A percentile compares a stretch with the other conserved stretches of the same genome.
Conservation (phyloP, 164 flowering plant species). For the Vitis rupestris region DNA sequence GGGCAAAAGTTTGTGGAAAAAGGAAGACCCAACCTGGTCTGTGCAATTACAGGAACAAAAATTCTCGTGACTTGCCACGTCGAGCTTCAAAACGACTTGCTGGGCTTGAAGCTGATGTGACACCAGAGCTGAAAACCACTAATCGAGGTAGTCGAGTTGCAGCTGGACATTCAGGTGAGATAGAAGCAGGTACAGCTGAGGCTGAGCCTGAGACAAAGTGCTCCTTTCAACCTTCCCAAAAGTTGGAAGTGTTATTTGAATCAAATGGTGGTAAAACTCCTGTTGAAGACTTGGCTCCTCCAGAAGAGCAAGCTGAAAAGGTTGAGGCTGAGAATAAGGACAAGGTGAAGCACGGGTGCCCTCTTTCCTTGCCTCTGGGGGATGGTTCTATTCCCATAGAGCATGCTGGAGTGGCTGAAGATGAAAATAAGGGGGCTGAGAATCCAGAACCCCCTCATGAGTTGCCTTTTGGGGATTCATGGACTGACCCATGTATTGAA, state of each 20-base stretch:
- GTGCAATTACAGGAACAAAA: slow-evolving; percentile 19
- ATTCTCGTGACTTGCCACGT: slow-evolving; percentile 32
- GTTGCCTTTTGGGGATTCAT: slow-evolving; percentile 27
- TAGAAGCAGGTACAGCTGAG: slow-evolving; percentile 5
- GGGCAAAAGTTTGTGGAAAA: slow-evolving; percentile 7
- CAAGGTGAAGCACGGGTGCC: background rate
- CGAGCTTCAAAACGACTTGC: slow-evolving; percentile 62
- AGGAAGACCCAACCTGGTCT: slow-evolving; percentile 4
- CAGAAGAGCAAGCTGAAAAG: slow-evolving; percentile 1
- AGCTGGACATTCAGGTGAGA: slow-evolving; percentile 8
- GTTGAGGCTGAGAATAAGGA: background rate
- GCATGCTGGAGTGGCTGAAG: slow-evolving; percentile 6
- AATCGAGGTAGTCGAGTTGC: slow-evolving; percentile 19
- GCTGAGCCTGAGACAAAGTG: slow-evolving; percentile 8
- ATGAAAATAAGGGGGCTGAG: slow-evolving; percentile 9
- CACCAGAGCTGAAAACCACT: slow-evolving; percentile 25
- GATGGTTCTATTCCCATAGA: slow-evolving; percentile 8
- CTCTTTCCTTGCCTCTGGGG: background rate
- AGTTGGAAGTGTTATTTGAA: background rate
- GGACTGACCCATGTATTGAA: slow-evolving; percentile 55
- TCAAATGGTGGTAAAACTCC: slow-evolving; percentile 5
- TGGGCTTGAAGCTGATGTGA: slow-evolving; percentile 30
- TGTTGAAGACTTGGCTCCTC: background rate
- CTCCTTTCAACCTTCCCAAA: background rate
- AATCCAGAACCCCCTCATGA: slow-evolving; percentile 11